Conservation (phyloP, 2,329 filamentous ascomycete species). For the Venturia oleaginea region DNA sequence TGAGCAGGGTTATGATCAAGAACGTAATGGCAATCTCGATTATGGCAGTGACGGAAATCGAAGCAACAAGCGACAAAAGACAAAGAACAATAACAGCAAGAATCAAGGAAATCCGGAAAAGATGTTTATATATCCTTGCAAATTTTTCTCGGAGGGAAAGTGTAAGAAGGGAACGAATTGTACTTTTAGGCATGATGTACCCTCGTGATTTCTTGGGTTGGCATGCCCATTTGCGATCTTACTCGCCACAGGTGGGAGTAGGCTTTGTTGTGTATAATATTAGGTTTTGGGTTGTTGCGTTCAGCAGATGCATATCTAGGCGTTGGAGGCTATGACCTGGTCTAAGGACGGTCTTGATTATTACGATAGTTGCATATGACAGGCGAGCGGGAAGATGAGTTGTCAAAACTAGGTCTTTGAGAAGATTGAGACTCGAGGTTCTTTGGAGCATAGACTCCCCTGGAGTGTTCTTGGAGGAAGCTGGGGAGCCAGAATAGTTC, state of each 20-base stretch:
- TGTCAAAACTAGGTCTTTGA: not conserved
- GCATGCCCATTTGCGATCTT: not conserved
- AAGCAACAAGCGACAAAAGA: slow-evolving; percentile 18
- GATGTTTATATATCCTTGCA: slow-evolving; percentile 45
- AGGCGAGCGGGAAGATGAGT: not conserved
- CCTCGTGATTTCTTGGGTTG: not conserved
- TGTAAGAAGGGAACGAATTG: slow-evolving; percentile 66
- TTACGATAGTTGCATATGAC: not conserved
- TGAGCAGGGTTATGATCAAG: slow-evolving; percentile 9
- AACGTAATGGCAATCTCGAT: slow-evolving; percentile 1
- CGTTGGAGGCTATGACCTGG: not conserved
- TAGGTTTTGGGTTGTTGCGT: not conserved
- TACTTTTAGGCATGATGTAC: slow-evolving; percentile 58
- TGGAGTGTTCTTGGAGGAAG: too few relatives aligned
- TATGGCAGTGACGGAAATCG: slow-evolving; percentile 14
- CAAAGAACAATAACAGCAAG: slow-evolving; percentile 7
- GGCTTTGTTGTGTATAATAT: not conserved
- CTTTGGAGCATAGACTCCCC: too few relatives aligned
- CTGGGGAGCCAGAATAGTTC: too few relatives aligned
- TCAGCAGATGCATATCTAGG: not conserved
- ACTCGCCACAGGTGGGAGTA: not conserved
- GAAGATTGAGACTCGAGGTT: too few relatives aligned
- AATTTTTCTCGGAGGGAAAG: slow-evolving; percentile 61
- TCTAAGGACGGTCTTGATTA: not conserved
- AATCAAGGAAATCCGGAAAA: slow-evolving; percentile 25